Base-by-base conservation (phyloP, 257 asterid genomes). In the Parsonsia alboflavescens region DNA sequence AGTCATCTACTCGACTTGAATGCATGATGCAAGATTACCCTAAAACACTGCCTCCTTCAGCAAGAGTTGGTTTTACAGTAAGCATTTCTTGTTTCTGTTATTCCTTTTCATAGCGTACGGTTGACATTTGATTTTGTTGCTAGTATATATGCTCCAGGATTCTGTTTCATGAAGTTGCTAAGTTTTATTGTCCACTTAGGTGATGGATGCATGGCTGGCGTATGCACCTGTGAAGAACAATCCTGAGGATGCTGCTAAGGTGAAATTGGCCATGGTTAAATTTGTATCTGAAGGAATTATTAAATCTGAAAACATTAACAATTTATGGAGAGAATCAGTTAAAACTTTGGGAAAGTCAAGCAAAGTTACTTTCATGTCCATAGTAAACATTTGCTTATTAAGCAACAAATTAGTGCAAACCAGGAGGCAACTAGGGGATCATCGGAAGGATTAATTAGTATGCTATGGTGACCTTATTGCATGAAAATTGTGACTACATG, bases 21-120 rank as follows among this genome's bases (percentile, higher is more conserved):
- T 95, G 99, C 80, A 95, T 95, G 99, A 95, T 95, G 99, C 99
- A 95, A 87, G 99, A 95, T 85, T 95, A 95, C 80, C 98, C 99
- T 49, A 95, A 92, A 82, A 95, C 97, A 17, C 79, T 95, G 75
- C 91, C 97, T 74, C 96, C 98, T 76, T 81, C 96, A 67, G 98
- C 99, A 71, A 88, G 88, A 83, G 99, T 95, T 85, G 99, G 99
- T 78, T 95, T 95, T 80, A 95, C 99, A 7, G 99, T 92, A 88
- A 87, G 97, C 81, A 75, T 36, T 70, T 58, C 10, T 45, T 70
- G 42, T 36, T 44, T 21, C 48, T 83, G 22, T 48, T 45, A 46
- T 61, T 59, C 26, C 10, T 39, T 13, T 33, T 17, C 61, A 12
- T 50, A 13, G 4, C 16, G 12, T 65, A 6, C 26, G 67, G 53